Evolutionary conservation across 1,139 yeast species (phyloP), one percentile per base, ranked within the genome.

Genomic region (Pichia sp.): DNA sequence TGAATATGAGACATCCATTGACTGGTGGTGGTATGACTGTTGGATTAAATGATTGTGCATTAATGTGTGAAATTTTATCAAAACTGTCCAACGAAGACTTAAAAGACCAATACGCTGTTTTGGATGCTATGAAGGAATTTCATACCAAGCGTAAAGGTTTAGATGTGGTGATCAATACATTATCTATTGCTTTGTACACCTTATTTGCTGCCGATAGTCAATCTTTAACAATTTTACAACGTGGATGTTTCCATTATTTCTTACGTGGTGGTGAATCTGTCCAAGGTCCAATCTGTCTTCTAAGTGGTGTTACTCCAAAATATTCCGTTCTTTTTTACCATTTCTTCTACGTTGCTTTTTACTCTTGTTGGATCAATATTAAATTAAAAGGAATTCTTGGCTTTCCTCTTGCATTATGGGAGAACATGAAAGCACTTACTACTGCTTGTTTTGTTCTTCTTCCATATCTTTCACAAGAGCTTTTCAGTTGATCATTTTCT

Each of bases 21-120:
- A 92, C 98, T 1, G 99, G 99, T 40, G 98, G 98, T 49, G 99
- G 99, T 49, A 92, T 92, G 99, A 90, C 97, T 9, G 98, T 92
- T 39, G 97, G 97, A 0, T 71, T 94, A 50, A 85, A 81, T 60
- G 99, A 92, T 61, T 92, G 90, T 5, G 87, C 73, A 23, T 62
- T 84, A 49, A 67, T 85, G 55, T 75, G 85, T 29, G 73, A 72
- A 51, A 65, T 82, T 36, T 67, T 87, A 42, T 75, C 79, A 32
- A 78, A 83, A 41, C 61, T 71, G 43, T 54, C 69, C 42, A 79
- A 84, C 16, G 72, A 75, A 26, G 81, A 79, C 49, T 72, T 92
- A 40, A 63, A 61, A 29, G 83, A 87, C 60, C 72, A 81, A 54
- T 72, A 66, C 23, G 57, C 65, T 7, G 76, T 90, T 23, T 59